These are phyloP conservation scores for Aurantiochytrium sp. DNA, from an alignment of 108 stramenopile species.

Conservation along the genomic window DNA sequence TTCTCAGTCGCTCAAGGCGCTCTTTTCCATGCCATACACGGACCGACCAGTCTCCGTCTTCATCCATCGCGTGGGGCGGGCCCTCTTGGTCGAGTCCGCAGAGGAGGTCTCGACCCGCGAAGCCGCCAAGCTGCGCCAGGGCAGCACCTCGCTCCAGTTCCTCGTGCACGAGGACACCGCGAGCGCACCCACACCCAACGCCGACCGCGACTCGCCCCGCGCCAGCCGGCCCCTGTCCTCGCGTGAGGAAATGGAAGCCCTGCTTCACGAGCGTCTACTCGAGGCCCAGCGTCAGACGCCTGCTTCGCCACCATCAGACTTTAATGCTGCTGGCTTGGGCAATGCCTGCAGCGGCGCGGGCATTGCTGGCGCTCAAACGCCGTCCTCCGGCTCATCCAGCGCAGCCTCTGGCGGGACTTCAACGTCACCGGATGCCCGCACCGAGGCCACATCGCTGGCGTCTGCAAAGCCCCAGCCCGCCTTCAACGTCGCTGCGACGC, in stretches of 20 bases:
- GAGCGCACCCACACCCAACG: not conserved
- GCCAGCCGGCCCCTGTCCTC: not conserved
- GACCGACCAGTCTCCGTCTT: not conserved
- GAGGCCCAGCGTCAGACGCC: not conserved
- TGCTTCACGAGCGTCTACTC: not conserved
- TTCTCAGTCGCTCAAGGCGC: not conserved
- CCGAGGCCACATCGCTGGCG: too few relatives aligned
- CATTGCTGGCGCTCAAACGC: too few relatives aligned
- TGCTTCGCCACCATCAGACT: too few relatives aligned
- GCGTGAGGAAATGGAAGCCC: not conserved
- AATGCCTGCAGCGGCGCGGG: too few relatives aligned
- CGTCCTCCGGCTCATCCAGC: too few relatives aligned
- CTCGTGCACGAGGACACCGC: not conserved
- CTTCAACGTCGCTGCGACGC: too few relatives aligned
- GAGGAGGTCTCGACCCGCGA: not conserved
- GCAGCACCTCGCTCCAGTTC: not conserved
- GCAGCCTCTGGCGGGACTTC: too few relatives aligned
- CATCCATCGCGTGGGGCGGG: not conserved
- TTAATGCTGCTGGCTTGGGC: too few relatives aligned
- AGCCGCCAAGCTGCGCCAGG: not conserved
- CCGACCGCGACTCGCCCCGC: not conserved
- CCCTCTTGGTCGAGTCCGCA: not conserved
- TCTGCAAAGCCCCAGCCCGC: too few relatives aligned
- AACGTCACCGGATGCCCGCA: too few relatives aligned
- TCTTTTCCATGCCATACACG: conserved; percentile 10